Conservation (phyloP, 176 grass and related monocot species). For the Tillandsia leiboldiana region DNA sequence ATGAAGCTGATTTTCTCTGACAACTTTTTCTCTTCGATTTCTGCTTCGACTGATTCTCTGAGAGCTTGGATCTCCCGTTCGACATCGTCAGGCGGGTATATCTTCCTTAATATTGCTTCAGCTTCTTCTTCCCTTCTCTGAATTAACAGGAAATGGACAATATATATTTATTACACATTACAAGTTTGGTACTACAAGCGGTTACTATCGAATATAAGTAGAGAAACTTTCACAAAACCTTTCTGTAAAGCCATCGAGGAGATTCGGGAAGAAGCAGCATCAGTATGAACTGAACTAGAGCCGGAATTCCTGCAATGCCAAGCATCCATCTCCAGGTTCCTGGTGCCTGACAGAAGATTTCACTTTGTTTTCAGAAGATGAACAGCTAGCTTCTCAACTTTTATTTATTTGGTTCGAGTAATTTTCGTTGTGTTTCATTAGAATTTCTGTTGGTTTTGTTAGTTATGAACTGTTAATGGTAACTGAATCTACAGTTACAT, state of each 20-base stretch:
- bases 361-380: too few species aligned
- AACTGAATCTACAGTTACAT: too few species aligned
- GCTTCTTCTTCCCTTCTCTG: slow-evolving; percentile 56
- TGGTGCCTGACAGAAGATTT: slow-evolving; percentile 24
- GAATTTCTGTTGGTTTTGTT: too few species aligned
- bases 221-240: slow-evolving; percentile 20
- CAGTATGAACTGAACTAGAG: slow-evolving; percentile 53
- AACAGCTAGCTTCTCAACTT: too few species aligned
- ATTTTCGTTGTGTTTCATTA: too few species aligned
- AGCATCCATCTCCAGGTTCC: slow-evolving; percentile 98
- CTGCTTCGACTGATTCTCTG: slow-evolving; percentile 58
- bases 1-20: slow-evolving; percentile 34
- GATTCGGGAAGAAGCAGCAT: slow-evolving; percentile 75
- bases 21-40: slow-evolving; percentile 29
- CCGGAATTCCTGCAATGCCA: slow-evolving; percentile 63
- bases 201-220: not conserved
- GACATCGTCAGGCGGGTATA: slow-evolving; percentile 42
- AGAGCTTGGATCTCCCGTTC: slow-evolving; percentile 56
- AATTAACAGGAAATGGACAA: not conserved
- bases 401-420: too few species aligned
- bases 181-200: too few species aligned
- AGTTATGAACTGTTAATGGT: too few species aligned
- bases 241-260: slow-evolving; percentile 67
- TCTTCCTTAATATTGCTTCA: slow-evolving; percentile 39
- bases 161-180: too few species aligned